Base-by-base conservation (phyloP, 331 rosid species). In the Saraca asoca region DNA sequence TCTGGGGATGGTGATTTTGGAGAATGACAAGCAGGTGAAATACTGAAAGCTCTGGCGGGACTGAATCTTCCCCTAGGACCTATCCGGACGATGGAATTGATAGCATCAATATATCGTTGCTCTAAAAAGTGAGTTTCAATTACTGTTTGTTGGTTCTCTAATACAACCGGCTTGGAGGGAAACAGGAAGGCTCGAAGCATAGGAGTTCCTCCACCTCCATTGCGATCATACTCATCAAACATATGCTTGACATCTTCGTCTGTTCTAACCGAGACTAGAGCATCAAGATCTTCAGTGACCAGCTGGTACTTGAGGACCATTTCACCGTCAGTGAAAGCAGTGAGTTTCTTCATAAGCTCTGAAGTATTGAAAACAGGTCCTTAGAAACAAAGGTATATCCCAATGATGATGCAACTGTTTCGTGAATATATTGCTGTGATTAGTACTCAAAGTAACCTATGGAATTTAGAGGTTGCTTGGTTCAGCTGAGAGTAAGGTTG, bases 221-320 rank as follows among this genome's bases (percentile, higher is more conserved):
- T 81, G 1, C 91, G 87, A 41, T 87, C 81, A 11, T 80, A 75
- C 58, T 91, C 98, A 7, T 81, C 75, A 1, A 89, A 59, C 98
- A 91, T 87, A 64, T 85, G 86, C 82, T 85, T 85, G 0, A 91
- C 46, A 62, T 91, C 98, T 24, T 91, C 95, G 2, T 91, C 75
- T 12, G 69, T 69, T 58, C 70, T 73, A 0, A 89, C 89, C 0
- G 96, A 68, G 12, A 91, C 87, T 49, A 87, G 62, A 1, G 88
- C 51, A 37, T 89, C 98, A 9, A 91, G 87, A 57, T 87, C 98
- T 37, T 87, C 85, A 0, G 80, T 74, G 5, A 65, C 11, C 8
- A 85, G 51, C 46, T 85, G 96, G 80, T 86, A 91, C 76, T 91
- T 88, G 7, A 91, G 71, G 9, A 85, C 76, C 79, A 76, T 79